A percentile compares a stretch with the other conserved stretches of the same genome.
These are phyloP conservation scores for Astragalus membranaceus DNA, from an alignment of 306 rosid species.

Conservation along the genomic window DNA sequence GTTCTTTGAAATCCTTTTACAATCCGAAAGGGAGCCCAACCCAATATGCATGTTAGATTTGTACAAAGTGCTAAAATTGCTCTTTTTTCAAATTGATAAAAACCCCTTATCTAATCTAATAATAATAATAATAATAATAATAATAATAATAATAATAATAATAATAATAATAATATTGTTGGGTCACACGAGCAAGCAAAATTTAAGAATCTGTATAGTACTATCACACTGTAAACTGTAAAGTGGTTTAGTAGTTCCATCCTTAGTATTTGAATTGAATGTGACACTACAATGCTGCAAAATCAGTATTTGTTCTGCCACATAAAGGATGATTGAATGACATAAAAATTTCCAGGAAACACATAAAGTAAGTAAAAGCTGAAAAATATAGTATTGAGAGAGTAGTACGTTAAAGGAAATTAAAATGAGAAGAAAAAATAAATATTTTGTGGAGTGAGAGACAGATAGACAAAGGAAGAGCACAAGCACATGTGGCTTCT, in stretches of 20 bases:
- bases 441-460: neutral
- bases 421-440: conserved; percentile 3
- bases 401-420: too few relatives aligned
- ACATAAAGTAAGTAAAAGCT: conserved; percentile 17
- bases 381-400: conserved; percentile 4
- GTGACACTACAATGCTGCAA: conserved; percentile 21
- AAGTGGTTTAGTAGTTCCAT: conserved; percentile 15
- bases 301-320: conserved; percentile 8
- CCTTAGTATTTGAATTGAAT: neutral
- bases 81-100: conserved; percentile 19
- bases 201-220: conserved; percentile 8
- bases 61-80: conserved; percentile 24
- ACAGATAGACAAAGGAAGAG: conserved; percentile 26
- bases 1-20: conserved; percentile 7
- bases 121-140: too few relatives aligned
- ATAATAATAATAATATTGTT: too few relatives aligned
- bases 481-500: conserved; percentile 43
- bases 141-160: too few relatives aligned
- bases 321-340: conserved; percentile 16
- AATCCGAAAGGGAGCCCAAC: conserved; percentile 21
- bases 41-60: conserved; percentile 12
- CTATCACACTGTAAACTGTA: neutral
- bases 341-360: neutral
- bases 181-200: conserved; percentile 14
- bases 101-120: neutral